phyloP scores from a whole-genome alignment of 176 grass and related monocot species.

The Themeda triandra region DNA sequence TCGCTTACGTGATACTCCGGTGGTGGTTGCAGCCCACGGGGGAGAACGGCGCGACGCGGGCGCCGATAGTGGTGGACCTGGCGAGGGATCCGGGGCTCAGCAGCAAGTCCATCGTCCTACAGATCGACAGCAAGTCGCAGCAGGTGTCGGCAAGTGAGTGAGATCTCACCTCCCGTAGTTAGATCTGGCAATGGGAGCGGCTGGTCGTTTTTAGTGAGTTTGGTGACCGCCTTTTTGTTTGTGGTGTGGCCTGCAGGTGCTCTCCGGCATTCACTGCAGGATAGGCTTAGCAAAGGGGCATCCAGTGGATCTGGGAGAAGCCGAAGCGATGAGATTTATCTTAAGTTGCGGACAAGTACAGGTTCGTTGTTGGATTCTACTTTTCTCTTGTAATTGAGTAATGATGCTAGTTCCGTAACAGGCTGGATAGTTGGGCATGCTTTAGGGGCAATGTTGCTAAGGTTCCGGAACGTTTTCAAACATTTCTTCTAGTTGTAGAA shows the following conservation, averaged over 20 bases:
- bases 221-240: constrained; percentile 18
- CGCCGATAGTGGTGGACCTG: constrained; percentile 81
- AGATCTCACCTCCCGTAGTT: constrained; percentile 23
- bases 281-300: constrained; percentile 77
- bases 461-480: not conserved
- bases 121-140: constrained; percentile 98
- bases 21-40: constrained; percentile 74
- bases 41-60: constrained; percentile 92
- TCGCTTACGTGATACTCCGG: not conserved
- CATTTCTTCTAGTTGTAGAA: not conserved
- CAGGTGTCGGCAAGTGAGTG: constrained; percentile 96
- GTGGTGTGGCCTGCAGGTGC: constrained; percentile 49
- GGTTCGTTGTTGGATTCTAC: constrained; percentile 36
- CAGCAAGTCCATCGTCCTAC: constrained; percentile 85
- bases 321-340: constrained; percentile 68
- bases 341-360: constrained; percentile 86
- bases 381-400: constrained; percentile 16
- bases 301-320: constrained; percentile 59
- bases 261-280: constrained; percentile 91
- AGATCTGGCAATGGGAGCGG: constrained; percentile 29
- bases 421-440: not conserved
- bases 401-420: not conserved
- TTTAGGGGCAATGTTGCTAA: not conserved
- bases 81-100: constrained; percentile 71
- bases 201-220: constrained; percentile 36